These are phyloP conservation scores for Leavenworthia alabamica DNA, from an alignment of 345 rosid genomes.

Conservation along the genomic window DNA sequence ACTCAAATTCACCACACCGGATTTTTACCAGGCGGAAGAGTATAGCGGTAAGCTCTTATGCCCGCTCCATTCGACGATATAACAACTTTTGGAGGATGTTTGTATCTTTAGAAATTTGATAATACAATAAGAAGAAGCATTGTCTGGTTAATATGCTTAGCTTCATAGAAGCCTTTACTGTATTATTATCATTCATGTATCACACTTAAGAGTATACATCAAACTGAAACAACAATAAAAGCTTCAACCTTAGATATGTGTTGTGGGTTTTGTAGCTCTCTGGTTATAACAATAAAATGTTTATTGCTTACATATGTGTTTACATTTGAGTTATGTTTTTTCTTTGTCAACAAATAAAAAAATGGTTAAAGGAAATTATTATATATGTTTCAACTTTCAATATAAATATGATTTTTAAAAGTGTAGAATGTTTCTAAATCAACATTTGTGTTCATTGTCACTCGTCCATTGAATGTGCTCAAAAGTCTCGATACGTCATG, in stretches of 20 bases:
- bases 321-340: background rate
- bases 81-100: background rate
- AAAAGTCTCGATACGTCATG: constrained; percentile 2
- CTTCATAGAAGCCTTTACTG: background rate
- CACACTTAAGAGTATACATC: background rate
- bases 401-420: too few relatives aligned
- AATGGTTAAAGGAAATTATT: background rate
- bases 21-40: background rate
- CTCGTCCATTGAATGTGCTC: constrained; percentile 18
- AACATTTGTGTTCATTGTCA: constrained; percentile 4
- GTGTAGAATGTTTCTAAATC: background rate
- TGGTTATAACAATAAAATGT: background rate
- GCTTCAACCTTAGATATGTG: background rate
- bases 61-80: background rate
- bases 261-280: background rate
- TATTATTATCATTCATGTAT: background rate
- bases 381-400: background rate
- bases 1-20: background rate
- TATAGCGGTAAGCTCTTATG: background rate
- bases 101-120: background rate
- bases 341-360: background rate
- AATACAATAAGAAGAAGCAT: background rate
- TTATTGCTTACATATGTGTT: background rate
- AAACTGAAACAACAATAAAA: background rate
- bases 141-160: background rate